A percentile compares a stretch with the other conserved stretches of the same genome.
These are phyloP conservation scores for Sicyos edulis DNA, from an alignment of 306 rosid species.

Conservation along the genomic window DNA sequence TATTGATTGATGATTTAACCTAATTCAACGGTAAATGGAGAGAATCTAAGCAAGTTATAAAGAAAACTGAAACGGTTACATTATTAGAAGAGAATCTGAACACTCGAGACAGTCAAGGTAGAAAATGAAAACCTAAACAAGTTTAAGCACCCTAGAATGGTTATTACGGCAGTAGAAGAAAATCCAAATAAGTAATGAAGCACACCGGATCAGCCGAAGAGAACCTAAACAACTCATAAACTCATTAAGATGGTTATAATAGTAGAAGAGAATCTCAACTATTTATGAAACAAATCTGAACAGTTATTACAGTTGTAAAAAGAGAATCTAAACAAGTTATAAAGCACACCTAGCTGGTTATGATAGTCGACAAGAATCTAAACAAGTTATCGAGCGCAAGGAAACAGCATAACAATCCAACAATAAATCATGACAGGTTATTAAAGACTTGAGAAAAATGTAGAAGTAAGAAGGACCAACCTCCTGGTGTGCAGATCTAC, in stretches of 20 bases:
- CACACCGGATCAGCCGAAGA: slow-evolving; percentile 5
- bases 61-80: background rate
- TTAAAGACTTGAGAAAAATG: slow-evolving; percentile 9
- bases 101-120: background rate
- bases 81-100: background rate
- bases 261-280: too few relatives aligned
- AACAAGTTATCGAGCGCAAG: background rate
- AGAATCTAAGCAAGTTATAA: slow-evolving; percentile 8
- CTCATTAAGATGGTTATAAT: background rate
- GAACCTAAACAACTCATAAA: too few relatives aligned
- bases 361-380: background rate
- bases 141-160: background rate
- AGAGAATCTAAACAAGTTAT: background rate
- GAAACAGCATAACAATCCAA: background rate
- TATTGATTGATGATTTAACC: too few relatives aligned
- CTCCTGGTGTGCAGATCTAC: slow-evolving; percentile 97
- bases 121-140: background rate
- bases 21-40: background rate
- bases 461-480: slow-evolving; percentile 36
- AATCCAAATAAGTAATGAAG: background rate
- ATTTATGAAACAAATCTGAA: background rate
- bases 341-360: background rate
- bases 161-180: background rate
- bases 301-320: background rate
- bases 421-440: background rate